phyloP scores from a whole-genome alignment of 768 basidiomycete species.

The Pleurotus tuoliensis region DNA sequence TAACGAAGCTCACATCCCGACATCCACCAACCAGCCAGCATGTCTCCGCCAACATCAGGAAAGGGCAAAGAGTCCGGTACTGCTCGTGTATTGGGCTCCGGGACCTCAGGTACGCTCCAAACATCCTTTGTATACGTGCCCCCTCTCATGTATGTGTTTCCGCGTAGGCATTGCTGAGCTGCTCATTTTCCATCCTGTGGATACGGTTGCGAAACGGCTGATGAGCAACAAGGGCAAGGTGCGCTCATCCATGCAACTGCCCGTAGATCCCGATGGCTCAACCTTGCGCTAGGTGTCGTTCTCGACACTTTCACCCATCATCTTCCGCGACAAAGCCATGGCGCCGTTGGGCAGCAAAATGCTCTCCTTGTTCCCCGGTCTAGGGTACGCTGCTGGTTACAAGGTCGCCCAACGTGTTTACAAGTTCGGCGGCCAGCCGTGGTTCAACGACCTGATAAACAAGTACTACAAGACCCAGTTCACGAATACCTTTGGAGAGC shows the following conservation, averaged over 20 bases:
- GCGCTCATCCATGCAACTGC: conserved; percentile 4
- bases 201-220: conserved; percentile 96
- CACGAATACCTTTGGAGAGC: conserved; percentile 84
- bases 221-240: conserved; percentile 97
- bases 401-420: conserved; percentile 91
- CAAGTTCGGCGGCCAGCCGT: conserved; percentile 99
- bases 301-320: conserved; percentile 62
- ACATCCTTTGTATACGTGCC: not conserved
- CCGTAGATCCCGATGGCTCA: not conserved
- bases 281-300: conserved; percentile 50
- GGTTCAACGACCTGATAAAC: conserved; percentile 89
- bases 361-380: conserved; percentile 93
- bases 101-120: conserved; percentile 69
- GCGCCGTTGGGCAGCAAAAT: conserved; percentile 67
- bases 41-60: conserved; percentile 46
- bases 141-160: conserved; percentile 9
- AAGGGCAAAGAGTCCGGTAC: conserved; percentile 80
- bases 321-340: conserved; percentile 82
- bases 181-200: conserved; percentile 91
- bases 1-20: not conserved
- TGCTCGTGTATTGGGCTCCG: conserved; percentile 88
- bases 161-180: conserved; percentile 81
- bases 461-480: conserved; percentile 80
- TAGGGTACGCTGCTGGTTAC: conserved; percentile 98
- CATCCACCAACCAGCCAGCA: conserved; percentile 12